Conservation (phyloP, 495 filamentous ascomycete species). For the Tetracladium setigerum region DNA sequence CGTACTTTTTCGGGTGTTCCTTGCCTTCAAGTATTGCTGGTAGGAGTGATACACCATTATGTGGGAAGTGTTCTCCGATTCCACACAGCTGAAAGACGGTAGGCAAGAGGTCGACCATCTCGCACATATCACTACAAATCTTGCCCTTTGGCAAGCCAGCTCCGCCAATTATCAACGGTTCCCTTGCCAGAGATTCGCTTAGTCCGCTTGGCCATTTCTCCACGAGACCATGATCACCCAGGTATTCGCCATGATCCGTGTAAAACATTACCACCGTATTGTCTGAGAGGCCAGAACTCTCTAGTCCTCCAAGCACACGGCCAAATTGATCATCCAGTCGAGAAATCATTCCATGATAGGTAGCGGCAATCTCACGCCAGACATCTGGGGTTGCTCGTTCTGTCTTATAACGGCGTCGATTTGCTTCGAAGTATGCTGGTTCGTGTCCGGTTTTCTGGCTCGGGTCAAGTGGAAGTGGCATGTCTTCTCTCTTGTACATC, state of each 20-base stretch:
- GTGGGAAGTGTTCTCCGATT: slow-evolving; percentile 15
- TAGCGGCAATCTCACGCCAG: slow-evolving; percentile 21
- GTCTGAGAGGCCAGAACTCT: slow-evolving; percentile 14
- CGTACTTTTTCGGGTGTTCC: slow-evolving; percentile 17
- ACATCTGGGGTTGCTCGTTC: slow-evolving; percentile 20
- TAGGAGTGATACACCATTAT: slow-evolving; percentile 20
- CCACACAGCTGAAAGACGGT: slow-evolving; percentile 24
- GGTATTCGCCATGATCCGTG: slow-evolving; percentile 24
- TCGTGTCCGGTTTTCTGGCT: slow-evolving; percentile 21
- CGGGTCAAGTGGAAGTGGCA: slow-evolving; percentile 10
- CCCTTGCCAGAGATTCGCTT: slow-evolving; percentile 21
- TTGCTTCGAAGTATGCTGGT: slow-evolving; percentile 19
- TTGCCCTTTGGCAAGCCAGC: slow-evolving; percentile 21
- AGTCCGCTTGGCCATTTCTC: slow-evolving; percentile 27
- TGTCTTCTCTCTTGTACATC: slow-evolving; percentile 17
- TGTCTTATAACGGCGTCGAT: slow-evolving; percentile 20
- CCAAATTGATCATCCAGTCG: slow-evolving; percentile 23
- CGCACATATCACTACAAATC: slow-evolving; percentile 19
- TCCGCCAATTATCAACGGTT: slow-evolving; percentile 25
- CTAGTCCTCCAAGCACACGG: slow-evolving; percentile 11
- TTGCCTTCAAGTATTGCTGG: slow-evolving; percentile 14
- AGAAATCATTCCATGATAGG: slow-evolving; percentile 26
- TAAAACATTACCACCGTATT: slow-evolving; percentile 24
- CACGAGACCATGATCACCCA: slow-evolving; percentile 24
- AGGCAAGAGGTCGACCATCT: slow-evolving; percentile 27